Percentiles rank a stretch among this genome's conserved stretches.
phyloP scores from a whole-genome alignment of 2,329 filamentous ascomycete species.

The Lachnellula cervina region DNA sequence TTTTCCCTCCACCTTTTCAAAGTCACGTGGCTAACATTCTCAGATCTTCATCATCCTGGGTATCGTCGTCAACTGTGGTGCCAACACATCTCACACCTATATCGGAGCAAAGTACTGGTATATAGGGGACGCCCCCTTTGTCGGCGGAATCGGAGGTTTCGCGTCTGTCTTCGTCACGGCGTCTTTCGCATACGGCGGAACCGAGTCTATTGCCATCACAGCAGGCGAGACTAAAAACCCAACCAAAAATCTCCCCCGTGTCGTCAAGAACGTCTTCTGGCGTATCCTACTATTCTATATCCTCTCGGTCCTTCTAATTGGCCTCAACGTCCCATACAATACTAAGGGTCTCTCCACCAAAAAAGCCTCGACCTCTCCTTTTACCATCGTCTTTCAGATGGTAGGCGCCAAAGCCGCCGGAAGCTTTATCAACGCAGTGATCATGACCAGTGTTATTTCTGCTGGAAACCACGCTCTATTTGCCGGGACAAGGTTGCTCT shows the following conservation, averaged over 20 bases:
- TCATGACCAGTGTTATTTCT: constrained; percentile 53
- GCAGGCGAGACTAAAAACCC: constrained; percentile 63
- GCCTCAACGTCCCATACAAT: constrained; percentile 55
- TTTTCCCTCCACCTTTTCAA: not conserved
- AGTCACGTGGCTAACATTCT: not conserved
- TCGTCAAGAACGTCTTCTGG: constrained; percentile 63
- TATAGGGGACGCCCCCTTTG: constrained; percentile 57
- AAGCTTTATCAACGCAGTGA: constrained; percentile 57
- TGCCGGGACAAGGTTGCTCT: constrained; percentile 52
- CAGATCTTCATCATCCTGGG: constrained; percentile 59
- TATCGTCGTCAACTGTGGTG: constrained; percentile 56
- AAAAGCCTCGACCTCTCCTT: constrained; percentile 44
- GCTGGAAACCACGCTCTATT: constrained; percentile 57
- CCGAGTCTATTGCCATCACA: constrained; percentile 61
- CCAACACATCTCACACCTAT: constrained; percentile 47
- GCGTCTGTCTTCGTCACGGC: constrained; percentile 59
- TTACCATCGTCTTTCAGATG: constrained; percentile 57
- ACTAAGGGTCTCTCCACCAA: constrained; percentile 41
- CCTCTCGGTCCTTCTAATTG: constrained; percentile 49
- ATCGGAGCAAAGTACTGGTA: constrained; percentile 56
- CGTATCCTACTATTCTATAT: constrained; percentile 45
- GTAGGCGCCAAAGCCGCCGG: constrained; percentile 51
- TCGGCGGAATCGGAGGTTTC: constrained; percentile 60
- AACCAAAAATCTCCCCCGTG: constrained; percentile 53
- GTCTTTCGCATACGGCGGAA: constrained; percentile 58